phyloP scores from a whole-genome alignment of 1,284 basidiomycete species.

The Rhodotorula mucilaginosa region DNA sequence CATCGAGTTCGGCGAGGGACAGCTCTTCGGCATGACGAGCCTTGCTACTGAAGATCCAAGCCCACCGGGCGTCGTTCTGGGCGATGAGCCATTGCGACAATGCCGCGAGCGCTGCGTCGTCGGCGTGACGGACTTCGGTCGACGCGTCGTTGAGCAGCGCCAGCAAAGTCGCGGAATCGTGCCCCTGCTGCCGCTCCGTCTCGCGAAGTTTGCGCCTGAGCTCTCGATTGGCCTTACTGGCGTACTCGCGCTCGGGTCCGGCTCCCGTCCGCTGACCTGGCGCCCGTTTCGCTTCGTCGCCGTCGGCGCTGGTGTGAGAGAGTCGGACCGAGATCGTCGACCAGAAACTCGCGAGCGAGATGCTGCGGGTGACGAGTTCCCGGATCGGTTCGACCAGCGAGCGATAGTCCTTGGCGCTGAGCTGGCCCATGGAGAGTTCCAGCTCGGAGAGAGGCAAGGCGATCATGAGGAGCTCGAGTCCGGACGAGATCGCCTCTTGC shows the following conservation, averaged over 20 bases:
- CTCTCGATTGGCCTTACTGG: neutral
- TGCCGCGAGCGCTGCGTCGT: conserved; percentile 20
- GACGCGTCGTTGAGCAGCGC: conserved; percentile 29
- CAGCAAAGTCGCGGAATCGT: conserved; percentile 32
- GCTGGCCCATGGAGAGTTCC: conserved; percentile 51
- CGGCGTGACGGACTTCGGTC: conserved; percentile 9
- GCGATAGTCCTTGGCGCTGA: conserved; percentile 50
- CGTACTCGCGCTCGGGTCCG: neutral
- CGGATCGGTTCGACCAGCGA: conserved; percentile 46
- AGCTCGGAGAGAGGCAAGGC: conserved; percentile 49
- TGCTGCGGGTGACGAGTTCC: conserved; percentile 44
- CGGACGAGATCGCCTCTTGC: conserved; percentile 41
- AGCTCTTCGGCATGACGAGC: conserved; percentile 36
- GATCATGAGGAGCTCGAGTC: conserved; percentile 43
- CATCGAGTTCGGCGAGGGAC: conserved; percentile 43
- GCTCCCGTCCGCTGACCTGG: neutral
- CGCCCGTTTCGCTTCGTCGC: neutral
- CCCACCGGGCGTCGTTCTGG: conserved; percentile 20
- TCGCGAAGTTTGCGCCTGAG: conserved; percentile 4
- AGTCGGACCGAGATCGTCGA: neutral
- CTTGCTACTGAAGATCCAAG: conserved; percentile 48
- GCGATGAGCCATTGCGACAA: conserved; percentile 31
- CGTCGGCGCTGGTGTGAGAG: neutral
- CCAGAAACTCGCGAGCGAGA: conserved; percentile 22
- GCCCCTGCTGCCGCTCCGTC: conserved; percentile 27